These are phyloP conservation scores for Spergularia bocconei DNA, from an alignment of 148 eudicot species.

Conservation along the genomic window DNA sequence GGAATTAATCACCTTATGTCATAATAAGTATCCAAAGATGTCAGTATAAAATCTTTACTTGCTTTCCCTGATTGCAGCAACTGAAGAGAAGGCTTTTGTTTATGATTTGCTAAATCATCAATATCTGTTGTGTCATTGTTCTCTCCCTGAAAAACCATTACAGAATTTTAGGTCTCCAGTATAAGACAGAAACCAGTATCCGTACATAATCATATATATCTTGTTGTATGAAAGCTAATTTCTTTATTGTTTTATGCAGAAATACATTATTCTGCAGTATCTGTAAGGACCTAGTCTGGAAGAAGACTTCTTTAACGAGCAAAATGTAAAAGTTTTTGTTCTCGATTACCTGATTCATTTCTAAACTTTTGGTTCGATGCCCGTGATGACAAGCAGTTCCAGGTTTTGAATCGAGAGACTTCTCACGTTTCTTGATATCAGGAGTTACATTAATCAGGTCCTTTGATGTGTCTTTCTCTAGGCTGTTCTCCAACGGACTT, in stretches of 20 bases:
- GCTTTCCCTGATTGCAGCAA: conserved; percentile 7
- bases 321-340: background rate
- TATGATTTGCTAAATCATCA: background rate
- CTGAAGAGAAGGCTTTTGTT: background rate
- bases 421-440: conserved; percentile 5
- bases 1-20: background rate
- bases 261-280: background rate
- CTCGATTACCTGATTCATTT: conserved; percentile 9
- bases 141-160: conserved; percentile 6
- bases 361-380: background rate
- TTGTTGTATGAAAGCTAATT: background rate
- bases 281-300: background rate
- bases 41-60: background rate
- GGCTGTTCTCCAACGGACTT: conserved; percentile 16
- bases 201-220: too few species aligned
- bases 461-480: conserved; percentile 2
- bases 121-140: background rate
- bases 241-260: background rate
- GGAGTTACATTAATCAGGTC: background rate
- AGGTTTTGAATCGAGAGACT: background rate
- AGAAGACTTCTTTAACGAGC: background rate
- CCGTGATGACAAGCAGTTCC: background rate
- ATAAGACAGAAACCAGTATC: conserved; percentile 7
- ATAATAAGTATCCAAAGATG: background rate
- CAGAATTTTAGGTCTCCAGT: conserved; percentile 6